Evolutionary conservation across 495 filamentous ascomycete species (phyloP), one percentile per base, ranked within the genome.

Genomic region (Evansstolkia leycettana): DNA sequence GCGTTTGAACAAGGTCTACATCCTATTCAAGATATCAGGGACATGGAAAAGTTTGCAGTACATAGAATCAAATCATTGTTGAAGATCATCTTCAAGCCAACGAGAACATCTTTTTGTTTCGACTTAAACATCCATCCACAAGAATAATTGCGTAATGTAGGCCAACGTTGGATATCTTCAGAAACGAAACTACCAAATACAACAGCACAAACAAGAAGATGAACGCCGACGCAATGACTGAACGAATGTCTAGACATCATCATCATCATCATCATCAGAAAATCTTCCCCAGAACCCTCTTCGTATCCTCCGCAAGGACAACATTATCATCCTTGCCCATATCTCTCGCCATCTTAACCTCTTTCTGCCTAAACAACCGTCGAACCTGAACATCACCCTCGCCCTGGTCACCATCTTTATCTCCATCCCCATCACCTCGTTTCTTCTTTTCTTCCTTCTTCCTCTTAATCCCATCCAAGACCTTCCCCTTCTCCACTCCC

Each of bases 401-500:
- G 15, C 42, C 44, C 18, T 12, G 36, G 9, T 24, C 42, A 0
- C 45, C 38, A 16, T 43, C 50, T 5, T 34, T 41, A 35, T 34
- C 45, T 11, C 40, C 46, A 24, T 34, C 41, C 7, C 42, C 46
- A 33, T 34, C 47, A 42, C 44, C 36, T 20, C 47, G 50, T 45
- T 46, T 42, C 47, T 65, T 67, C 60, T 76, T 82, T 34, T 72
- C 67, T 39, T 69, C 70, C 19, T 67, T 72, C 64, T 80, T 78
- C 44, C 60, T 62, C 50, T 75, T 62, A 46, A 85, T 84, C 5
- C 75, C 78, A 32, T 77, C 75, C 29, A 80, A 51, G 64, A 84
- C 78, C 62, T 82, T 86, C 17, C 86, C 70, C 51, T 80, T 82
- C 68, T 92, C 85, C 37, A 89, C 70, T 54, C 89, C 85, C 31